A percentile compares a stretch with the other conserved stretches of the same genome.
Evolutionary conservation across 2,329 filamentous ascomycete species (phyloP).

Genomic region (Taxawa tesnikishii): DNA sequence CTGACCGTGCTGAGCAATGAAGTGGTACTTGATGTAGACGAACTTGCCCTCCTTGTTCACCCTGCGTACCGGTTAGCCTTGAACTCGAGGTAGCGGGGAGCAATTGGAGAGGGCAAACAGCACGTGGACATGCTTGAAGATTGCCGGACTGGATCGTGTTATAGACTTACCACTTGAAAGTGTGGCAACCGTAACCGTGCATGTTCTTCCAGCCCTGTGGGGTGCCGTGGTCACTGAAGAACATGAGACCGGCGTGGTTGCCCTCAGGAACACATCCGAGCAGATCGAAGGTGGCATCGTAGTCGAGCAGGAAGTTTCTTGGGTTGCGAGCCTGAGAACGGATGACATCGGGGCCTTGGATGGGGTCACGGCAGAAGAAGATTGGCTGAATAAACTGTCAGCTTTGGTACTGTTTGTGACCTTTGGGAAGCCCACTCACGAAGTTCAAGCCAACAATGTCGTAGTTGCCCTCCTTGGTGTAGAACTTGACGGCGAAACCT

Average conservation of each 20-base stretch:
- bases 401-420: too few species aligned
- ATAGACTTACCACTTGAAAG: constrained; percentile 28
- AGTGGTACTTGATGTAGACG: constrained; percentile 41
- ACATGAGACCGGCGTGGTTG: constrained; percentile 37
- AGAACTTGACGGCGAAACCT: constrained; percentile 39
- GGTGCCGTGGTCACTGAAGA: constrained; percentile 39
- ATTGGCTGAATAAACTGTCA: too few species aligned
- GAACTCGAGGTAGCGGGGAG: too few species aligned
- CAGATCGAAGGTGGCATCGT: constrained; percentile 36
- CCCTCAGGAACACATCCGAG: constrained; percentile 36
- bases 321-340: constrained; percentile 35
- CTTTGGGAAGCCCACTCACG: too few species aligned
- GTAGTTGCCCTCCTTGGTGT: constrained; percentile 36
- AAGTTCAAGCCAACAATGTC: constrained; percentile 38
- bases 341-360: constrained; percentile 35
- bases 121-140: too few species aligned
- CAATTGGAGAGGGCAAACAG: too few species aligned
- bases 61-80: constrained; percentile 9
- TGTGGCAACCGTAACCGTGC: constrained; percentile 34
- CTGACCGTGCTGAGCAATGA: constrained; percentile 34
- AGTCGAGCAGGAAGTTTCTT: constrained; percentile 36
- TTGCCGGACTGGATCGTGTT: too few species aligned
- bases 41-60: constrained; percentile 36
- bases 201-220: constrained; percentile 32
- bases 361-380: constrained; percentile 38